These are phyloP conservation scores for Trichoderma atroviride DNA, from an alignment of 2,329 filamentous ascomycete genomes.

Conservation along the genomic window DNA sequence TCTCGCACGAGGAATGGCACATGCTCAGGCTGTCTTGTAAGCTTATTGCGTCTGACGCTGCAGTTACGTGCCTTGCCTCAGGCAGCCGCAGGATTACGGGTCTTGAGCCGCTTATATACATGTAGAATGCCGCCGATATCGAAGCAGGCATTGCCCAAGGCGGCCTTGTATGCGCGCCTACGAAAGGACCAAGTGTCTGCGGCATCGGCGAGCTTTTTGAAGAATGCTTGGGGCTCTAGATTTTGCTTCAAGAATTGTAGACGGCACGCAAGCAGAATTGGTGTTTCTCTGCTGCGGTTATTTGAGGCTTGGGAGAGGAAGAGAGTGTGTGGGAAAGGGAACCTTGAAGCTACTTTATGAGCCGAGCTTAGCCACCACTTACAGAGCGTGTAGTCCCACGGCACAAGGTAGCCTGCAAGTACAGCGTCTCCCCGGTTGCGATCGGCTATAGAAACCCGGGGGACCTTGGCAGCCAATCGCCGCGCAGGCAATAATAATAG, in stretches of 20 bases:
- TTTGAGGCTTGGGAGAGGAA: constrained; percentile 19
- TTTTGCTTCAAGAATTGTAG: neutral
- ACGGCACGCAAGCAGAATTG: neutral
- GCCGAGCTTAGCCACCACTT: constrained; percentile 22
- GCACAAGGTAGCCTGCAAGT: constrained; percentile 1
- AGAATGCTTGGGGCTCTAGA: neutral
- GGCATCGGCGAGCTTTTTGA: neutral
- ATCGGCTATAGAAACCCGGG: constrained; percentile 28
- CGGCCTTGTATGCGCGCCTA: constrained; percentile 66
- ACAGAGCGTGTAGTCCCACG: no score
- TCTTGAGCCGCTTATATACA: constrained; percentile 54
- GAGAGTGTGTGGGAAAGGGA: neutral
- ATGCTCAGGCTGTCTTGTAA: neutral
- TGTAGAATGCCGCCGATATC: constrained; percentile 72
- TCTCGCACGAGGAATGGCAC: neutral
- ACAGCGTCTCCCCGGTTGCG: constrained; percentile 26
- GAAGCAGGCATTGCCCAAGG: constrained; percentile 70
- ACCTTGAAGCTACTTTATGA: constrained; percentile 20
- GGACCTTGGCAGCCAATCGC: constrained; percentile 31
- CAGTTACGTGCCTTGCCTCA: neutral
- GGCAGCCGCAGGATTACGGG: constrained; percentile 50
- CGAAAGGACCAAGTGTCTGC: neutral
- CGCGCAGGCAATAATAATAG: constrained; percentile 29
- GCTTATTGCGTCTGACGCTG: neutral
- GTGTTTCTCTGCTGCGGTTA: neutral